Evolutionary conservation across 441 rosid genomes (phyloP), one percentile per base, ranked within the genome.

Genomic region (Flueggea neowawraea): DNA sequence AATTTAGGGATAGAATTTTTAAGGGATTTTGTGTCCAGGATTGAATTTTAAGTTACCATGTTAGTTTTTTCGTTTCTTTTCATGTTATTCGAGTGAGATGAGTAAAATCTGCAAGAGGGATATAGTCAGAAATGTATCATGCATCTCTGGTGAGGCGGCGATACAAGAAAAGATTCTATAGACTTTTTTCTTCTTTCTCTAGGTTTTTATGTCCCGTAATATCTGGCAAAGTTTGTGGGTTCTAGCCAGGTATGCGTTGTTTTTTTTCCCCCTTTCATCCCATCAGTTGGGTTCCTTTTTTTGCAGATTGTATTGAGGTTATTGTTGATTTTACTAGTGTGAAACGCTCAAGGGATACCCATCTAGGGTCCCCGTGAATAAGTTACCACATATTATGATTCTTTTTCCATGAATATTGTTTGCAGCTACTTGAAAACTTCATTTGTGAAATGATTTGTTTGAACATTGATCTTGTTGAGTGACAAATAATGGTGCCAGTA

Each of bases 21-120:
- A 69, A 82, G 75, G 83, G 75, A 73, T 85, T 80, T 83, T 80
- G 81, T 82, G 87, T 89, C 70, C 69, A 78, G 83, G 88, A 72
- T 90, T 85, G 88, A 81, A 77, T 79, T 87, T 70, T 61, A 60
- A 58, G 64, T 64, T 72, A 62, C 54, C 52, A 58, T 33, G 39
- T 51, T 55, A 55, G 69, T 65, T 31, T 32, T 69, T 69, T 57
- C 16, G 12, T 47, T 47, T 10, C 50, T 47, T 47, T 47, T 14
- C n/a, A 4, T 47, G 50, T 4, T 36, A 47, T 47, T 10, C 14
- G 50, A 47, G n/a, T 47, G 50, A 47, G 50, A 72, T 80, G 90
- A n/a, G n/a, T 82, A 67, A 78, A 74, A 83, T 79, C 77, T 60
- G 83, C 72, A 73, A 82, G 84, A 83, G 85, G 82, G 73, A 68